Evolutionary conservation across 495 filamentous ascomycete species (phyloP).

Genomic region (Tuber borchii): DNA sequence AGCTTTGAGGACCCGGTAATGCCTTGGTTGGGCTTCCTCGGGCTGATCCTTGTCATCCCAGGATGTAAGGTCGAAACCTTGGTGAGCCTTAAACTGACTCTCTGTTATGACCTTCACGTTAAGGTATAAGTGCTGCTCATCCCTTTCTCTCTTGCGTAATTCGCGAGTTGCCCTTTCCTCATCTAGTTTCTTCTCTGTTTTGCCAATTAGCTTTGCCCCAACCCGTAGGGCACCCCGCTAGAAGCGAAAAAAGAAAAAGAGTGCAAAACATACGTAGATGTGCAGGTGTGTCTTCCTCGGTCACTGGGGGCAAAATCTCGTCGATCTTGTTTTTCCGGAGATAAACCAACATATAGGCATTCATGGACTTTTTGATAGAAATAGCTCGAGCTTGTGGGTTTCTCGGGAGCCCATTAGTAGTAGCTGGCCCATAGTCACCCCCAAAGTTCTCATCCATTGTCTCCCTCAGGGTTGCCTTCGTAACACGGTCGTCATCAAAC

Average conservation of each 20-base stretch:
- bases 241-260: slow-evolving; percentile 12
- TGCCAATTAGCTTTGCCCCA: slow-evolving; percentile 40
- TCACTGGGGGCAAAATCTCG: slow-evolving; percentile 67
- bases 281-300: slow-evolving; percentile 66
- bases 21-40: slow-evolving; percentile 56
- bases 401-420: slow-evolving; percentile 56
- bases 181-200: slow-evolving; percentile 59
- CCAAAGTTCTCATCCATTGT: slow-evolving; percentile 95
- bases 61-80: slow-evolving; percentile 75
- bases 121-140: slow-evolving; percentile 90
- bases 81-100: slow-evolving; percentile 67
- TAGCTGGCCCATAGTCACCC: slow-evolving; percentile 64
- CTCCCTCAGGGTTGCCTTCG: slow-evolving; percentile 82
- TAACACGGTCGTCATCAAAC: slow-evolving; percentile 95
- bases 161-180: slow-evolving; percentile 73
- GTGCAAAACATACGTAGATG: slow-evolving; percentile 62
- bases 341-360: slow-evolving; percentile 98
- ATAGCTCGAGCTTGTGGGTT: slow-evolving; percentile 61
- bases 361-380: slow-evolving; percentile 66
- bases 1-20: slow-evolving; percentile 63
- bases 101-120: slow-evolving; percentile 72
- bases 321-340: slow-evolving; percentile 78
- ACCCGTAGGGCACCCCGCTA: not conserved
- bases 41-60: slow-evolving; percentile 54
- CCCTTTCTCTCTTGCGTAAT: slow-evolving; percentile 70